Percentiles rank a stretch among this genome's conserved stretches.
Evolutionary conservation across 129 eudicot genomes (phyloP).

Genomic region (Glebionis coronaria): DNA sequence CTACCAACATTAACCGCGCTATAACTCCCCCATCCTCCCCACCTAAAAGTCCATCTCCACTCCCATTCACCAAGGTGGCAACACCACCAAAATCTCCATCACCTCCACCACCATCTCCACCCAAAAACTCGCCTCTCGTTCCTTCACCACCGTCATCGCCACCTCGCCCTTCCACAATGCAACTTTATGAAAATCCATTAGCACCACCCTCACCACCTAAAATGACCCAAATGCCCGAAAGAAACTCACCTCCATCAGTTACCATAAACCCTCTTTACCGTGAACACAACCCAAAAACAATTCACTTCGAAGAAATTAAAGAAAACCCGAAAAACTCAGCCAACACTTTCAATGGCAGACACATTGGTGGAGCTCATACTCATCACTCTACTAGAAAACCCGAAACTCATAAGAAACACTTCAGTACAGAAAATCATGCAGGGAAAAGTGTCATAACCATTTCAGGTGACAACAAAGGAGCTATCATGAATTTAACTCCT

Average conservation of each 20-base stretch:
- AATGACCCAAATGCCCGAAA: conserved; percentile 11
- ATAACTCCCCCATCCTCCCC: conserved; percentile 25
- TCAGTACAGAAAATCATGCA: conserved; percentile 27
- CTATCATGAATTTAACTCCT: conserved; percentile 52
- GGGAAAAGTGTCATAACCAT: conserved; percentile 53
- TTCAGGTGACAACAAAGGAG: conserved; percentile 69
- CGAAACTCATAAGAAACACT: conserved; percentile 26
- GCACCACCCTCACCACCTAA: conserved; percentile 22
- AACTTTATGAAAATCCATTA: conserved; percentile 19
- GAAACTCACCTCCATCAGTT: conserved; percentile 21
- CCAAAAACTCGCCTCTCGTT: conserved; percentile 19
- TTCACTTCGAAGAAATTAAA: conserved; percentile 45
- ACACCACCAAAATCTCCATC: conserved; percentile 23
- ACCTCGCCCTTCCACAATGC: conserved; percentile 23
- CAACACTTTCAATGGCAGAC: neutral
- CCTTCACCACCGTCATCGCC: conserved; percentile 19
- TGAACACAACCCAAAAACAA: conserved; percentile 43
- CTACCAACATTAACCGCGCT: conserved; percentile 16
- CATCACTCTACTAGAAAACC: conserved; percentile 28
- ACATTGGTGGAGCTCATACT: conserved; percentile 1
- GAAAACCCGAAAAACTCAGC: conserved; percentile 29
- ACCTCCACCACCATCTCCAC: conserved; percentile 29
- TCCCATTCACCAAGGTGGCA: conserved; percentile 10
- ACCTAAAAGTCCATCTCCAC: conserved; percentile 26
- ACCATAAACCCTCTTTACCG: conserved; percentile 30